phyloP scores from a whole-genome alignment of 1,284 basidiomycete genomes.

The Rhodotorula sp. region DNA sequence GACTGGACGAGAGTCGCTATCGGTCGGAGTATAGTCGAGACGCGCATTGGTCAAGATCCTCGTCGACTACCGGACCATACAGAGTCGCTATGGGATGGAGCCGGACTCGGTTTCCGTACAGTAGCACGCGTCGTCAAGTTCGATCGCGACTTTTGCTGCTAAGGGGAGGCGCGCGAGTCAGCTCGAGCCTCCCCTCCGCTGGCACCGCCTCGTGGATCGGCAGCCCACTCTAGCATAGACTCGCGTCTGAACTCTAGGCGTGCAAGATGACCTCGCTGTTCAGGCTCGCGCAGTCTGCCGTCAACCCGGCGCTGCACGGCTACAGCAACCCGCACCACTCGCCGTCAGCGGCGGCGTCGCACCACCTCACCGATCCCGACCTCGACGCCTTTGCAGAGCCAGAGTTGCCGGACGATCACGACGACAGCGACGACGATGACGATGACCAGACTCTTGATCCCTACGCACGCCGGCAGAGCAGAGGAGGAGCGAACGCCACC shows the following conservation, averaged over 20 bases:
- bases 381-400: constrained; percentile 8
- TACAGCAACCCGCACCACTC: background rate
- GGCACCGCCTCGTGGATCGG: no score
- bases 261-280: background rate
- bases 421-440: background rate
- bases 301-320: background rate
- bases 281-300: background rate
- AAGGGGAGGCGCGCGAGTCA: no score
- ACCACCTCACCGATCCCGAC: background rate
- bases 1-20: background rate
- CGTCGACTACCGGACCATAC: no score
- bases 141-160: no score
- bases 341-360: background rate
- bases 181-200: no score
- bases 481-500: background rate
- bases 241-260: no score
- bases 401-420: constrained; percentile 2
- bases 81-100: no score
- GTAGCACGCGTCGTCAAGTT: no score
- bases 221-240: no score
- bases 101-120: no score
- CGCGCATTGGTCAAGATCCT: no score
- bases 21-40: background rate
- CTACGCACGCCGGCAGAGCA: background rate
- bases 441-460: background rate